Evolutionary conservation across 441 rosid genomes (phyloP), one percentile per base, ranked within the genome.

Genomic region (Syzygium syzygioides): DNA sequence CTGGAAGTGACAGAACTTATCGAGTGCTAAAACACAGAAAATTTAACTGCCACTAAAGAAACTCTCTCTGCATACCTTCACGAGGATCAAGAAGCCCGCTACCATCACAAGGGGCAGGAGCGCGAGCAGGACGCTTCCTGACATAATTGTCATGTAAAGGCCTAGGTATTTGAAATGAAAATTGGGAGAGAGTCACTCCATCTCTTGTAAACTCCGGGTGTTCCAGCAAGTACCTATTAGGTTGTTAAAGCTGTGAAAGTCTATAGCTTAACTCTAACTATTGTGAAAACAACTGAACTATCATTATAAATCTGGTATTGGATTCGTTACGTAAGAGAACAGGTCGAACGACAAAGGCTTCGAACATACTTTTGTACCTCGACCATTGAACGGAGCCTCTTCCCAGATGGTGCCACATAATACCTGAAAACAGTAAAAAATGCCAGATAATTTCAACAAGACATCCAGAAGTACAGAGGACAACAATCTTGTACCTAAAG

Each of bases 141-240:
- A 96, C 97, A 90, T 98, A 96, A 91, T 94, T 90, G 62, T 95
- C 94, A 90, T 92, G 95, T 90, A 96, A 92, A 56, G 99, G 99
- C 94, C 91, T 95, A 5, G 99, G 99, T 88, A 93, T 94, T 93
- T 95, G 98, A 91, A 98, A 98, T 14, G 99, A 98, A 92, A 98
- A 98, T 88, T 92, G 94, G 34, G 98, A 94, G 86, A 95, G 85
- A 30, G 90, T 94, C 50, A 94, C 93, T 57, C 96, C 99, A 89
- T 91, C 91, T 48, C 79, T 88, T 64, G 86, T 83, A 90, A 91
- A 94, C 91, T 96, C 94, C 0, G 99, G 98, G 91, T 96, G 91
- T 15, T 95, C 98, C 68, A 79, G 87, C 88, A 98, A 92, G 95
- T 91, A 95, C 92, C 99, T 96, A 90, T 87, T 88, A 90, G 90